Percentiles rank a stretch among this genome's conserved stretches.
Evolutionary conservation across 768 basidiomycete genomes (phyloP).

Genomic region (Lentinula lateritia): DNA sequence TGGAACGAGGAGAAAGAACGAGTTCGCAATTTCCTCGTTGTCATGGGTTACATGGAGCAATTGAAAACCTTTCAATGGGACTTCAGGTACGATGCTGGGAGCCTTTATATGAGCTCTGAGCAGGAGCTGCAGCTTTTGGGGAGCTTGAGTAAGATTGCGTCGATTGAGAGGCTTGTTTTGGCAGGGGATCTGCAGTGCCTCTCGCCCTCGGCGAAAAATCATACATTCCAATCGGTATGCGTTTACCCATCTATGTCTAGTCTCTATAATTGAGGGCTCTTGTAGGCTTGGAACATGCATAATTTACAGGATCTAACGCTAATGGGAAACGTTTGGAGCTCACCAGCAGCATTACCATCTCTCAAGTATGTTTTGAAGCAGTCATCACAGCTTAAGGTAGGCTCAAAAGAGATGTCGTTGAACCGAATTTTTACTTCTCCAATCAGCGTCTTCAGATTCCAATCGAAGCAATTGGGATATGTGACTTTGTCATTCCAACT

Average conservation of each 20-base stretch:
- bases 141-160: slow-evolving; percentile 31
- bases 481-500: slow-evolving; percentile 30
- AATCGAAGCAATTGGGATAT: slow-evolving; percentile 35
- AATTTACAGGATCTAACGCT: slow-evolving; percentile 23
- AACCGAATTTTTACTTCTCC: background rate
- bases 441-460: slow-evolving; percentile 39
- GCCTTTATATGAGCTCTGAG: slow-evolving; percentile 19
- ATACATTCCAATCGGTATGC: background rate
- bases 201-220: background rate
- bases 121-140: slow-evolving; percentile 37
- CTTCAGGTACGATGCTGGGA: slow-evolving; percentile 15
- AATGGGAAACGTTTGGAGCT: slow-evolving; percentile 24
- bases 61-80: slow-evolving; percentile 40
- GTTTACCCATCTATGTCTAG: background rate
- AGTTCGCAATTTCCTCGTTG: slow-evolving; percentile 32
- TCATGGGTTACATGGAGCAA: slow-evolving; percentile 35
- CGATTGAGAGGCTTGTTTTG: slow-evolving; percentile 33
- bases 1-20: slow-evolving; percentile 25
- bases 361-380: slow-evolving; percentile 22
- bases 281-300: slow-evolving; percentile 23
- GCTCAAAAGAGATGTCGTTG: background rate
- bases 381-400: slow-evolving; percentile 24
- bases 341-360: slow-evolving; percentile 15
- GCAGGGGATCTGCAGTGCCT: slow-evolving; percentile 14
- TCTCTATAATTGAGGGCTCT: background rate